Evolutionary conservation across 2,329 filamentous ascomycete species (phyloP).

Genomic region (Paraphaeosphaeria sporulosa): DNA sequence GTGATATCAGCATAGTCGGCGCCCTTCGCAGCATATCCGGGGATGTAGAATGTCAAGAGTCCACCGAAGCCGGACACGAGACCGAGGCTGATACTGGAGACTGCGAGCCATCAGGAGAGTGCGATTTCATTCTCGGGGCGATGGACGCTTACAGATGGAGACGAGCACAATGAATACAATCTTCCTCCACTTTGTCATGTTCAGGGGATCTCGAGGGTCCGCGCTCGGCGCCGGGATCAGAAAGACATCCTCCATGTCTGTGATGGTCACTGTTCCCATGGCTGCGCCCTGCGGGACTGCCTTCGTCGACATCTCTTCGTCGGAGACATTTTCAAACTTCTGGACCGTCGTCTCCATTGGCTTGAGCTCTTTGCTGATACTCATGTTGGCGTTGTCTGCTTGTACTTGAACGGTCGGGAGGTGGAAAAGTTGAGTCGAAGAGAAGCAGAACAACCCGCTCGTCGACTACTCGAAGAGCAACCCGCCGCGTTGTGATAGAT

Average conservation of each 20-base stretch:
- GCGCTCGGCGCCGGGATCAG: conserved; percentile 11
- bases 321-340: conserved; percentile 21
- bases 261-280: conserved; percentile 43
- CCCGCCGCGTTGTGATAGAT: no score
- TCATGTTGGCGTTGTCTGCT: no score
- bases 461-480: no score
- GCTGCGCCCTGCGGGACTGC: conserved; percentile 15
- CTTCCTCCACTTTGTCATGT: conserved; percentile 38
- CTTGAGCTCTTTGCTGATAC: conserved; percentile 19
- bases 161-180: conserved; percentile 35
- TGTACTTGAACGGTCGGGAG: no score
- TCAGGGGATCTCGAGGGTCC: conserved; percentile 43
- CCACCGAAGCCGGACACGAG: conserved; percentile 54
- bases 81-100: conserved; percentile 50
- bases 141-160: conserved; percentile 31
- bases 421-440: no score
- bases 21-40: conserved; percentile 46
- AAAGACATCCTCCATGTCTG: conserved; percentile 33
- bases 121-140: neutral
- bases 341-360: conserved; percentile 17
- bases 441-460: neutral
- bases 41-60: conserved; percentile 53
- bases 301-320: conserved; percentile 15
- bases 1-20: conserved; percentile 52
- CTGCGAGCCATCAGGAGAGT: conserved; percentile 25